Evolutionary conservation across 306 rosid genomes (phyloP).

Genomic region (Acmispon strigosus): DNA sequence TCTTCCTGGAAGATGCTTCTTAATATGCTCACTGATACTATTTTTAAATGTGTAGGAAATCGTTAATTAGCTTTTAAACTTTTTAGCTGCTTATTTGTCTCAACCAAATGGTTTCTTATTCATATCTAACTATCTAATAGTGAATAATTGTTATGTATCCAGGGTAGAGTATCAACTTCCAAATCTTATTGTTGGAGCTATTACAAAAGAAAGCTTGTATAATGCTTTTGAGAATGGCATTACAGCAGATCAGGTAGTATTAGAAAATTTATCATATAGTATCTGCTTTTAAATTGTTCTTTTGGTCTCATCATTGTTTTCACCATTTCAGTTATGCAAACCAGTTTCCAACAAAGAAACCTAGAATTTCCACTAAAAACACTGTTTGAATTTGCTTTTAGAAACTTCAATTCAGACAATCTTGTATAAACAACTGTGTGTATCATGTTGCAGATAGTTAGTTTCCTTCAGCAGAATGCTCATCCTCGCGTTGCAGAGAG

Average conservation of each 20-base stretch:
- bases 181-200: conserved; percentile 93
- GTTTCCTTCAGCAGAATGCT: conserved; percentile 89
- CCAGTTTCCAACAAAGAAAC: background rate
- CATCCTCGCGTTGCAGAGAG: conserved; percentile 91
- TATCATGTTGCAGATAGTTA: conserved; percentile 53
- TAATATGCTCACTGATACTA: background rate
- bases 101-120: background rate
- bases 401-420: background rate
- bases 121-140: conserved; percentile 14
- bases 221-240: conserved; percentile 91
- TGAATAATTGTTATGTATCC: conserved; percentile 26
- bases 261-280: background rate
- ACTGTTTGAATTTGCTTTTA: background rate
- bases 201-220: conserved; percentile 93
- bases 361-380: background rate
- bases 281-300: background rate
- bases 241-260: conserved; percentile 67
- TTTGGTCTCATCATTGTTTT: background rate
- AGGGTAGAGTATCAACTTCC: conserved; percentile 98
- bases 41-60: background rate
- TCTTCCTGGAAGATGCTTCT: background rate
- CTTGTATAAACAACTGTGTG: background rate
- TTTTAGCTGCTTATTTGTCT: conserved; percentile 4
- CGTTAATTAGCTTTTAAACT: background rate
- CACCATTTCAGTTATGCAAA: background rate